Conservation (phyloP, 2,329 filamentous ascomycete species). For the Diaporthe sp. region DNA sequence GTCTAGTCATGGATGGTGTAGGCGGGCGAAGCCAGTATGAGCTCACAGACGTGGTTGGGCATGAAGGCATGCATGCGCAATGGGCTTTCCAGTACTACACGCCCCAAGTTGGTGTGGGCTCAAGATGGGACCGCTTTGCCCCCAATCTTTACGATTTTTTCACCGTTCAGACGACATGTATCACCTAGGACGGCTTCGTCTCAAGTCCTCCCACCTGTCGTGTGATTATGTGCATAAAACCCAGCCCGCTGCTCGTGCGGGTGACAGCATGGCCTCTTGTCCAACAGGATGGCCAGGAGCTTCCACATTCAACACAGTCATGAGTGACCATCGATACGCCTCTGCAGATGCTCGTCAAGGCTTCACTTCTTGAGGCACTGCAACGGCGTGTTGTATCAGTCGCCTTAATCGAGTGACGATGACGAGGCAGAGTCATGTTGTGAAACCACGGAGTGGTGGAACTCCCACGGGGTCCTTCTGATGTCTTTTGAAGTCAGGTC, state of each 20-base stretch:
- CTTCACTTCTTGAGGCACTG: slow-evolving; percentile 14
- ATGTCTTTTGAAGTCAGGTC: not conserved
- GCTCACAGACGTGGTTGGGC: slow-evolving; percentile 7
- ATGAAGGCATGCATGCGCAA: not conserved
- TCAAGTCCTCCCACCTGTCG: slow-evolving; percentile 13
- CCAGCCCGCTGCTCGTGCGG: slow-evolving; percentile 13
- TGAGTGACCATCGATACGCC: slow-evolving; percentile 7
- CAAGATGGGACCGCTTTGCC: not conserved
- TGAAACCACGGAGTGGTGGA: not conserved
- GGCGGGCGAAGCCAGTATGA: not conserved
- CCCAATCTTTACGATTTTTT: not conserved
- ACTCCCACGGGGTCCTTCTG: not conserved
- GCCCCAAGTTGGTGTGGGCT: not conserved
- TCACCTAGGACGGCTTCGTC: slow-evolving; percentile 22
- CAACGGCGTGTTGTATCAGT: slow-evolving; percentile 13
- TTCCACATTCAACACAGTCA: not conserved
- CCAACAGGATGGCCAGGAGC: slow-evolving; percentile 3
- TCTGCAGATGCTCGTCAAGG: slow-evolving; percentile 11
- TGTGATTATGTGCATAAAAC: slow-evolving; percentile 16
- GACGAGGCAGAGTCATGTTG: not conserved
- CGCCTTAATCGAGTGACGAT: not conserved
- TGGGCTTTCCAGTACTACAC: slow-evolving; percentile 11
- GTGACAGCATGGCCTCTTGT: not conserved
- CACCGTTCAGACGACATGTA: slow-evolving; percentile 21
- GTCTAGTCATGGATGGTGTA: not conserved